Evolutionary conservation across 305 asterid genomes (phyloP).

Genomic region (Solanum hybrid): DNA sequence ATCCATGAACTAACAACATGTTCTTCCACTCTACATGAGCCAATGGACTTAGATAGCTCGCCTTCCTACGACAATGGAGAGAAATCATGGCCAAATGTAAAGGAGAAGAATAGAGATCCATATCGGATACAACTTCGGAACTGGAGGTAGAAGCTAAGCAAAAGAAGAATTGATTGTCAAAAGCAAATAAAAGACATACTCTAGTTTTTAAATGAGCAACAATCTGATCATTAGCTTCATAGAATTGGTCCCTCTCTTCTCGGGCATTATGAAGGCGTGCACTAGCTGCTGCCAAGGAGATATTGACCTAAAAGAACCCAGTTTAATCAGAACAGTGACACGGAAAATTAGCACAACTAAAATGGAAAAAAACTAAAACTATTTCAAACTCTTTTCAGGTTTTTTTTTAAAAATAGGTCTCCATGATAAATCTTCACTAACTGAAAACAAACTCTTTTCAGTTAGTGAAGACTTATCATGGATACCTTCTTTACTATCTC

Average conservation of each 20-base stretch:
- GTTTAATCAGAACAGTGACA: not conserved
- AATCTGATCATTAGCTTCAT: constrained; percentile 91
- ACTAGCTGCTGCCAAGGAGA: constrained; percentile 70
- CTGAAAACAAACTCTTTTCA: not conserved
- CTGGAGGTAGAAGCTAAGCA: not conserved
- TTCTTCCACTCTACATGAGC: constrained; percentile 69
- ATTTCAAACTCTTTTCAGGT: not conserved
- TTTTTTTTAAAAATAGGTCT: too few species aligned
- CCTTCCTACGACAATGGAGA: constrained; percentile 48
- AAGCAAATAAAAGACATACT: constrained; percentile 32
- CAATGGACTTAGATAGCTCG: constrained; percentile 57
- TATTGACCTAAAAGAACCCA: constrained; percentile 54
- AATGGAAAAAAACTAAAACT: not conserved
- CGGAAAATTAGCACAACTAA: not conserved
- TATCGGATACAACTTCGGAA: not conserved
- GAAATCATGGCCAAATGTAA: not conserved
- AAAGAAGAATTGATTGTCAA: constrained; percentile 1
- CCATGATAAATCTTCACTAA: too few species aligned
- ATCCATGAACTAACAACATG: constrained; percentile 69
- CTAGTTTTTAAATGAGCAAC: constrained; percentile 77
- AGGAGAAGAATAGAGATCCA: not conserved
- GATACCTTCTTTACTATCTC: not conserved
- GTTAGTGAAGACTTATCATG: not conserved
- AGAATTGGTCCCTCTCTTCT: constrained; percentile 93
- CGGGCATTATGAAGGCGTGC: constrained; percentile 69